These are phyloP conservation scores for Eutypella sp. DNA, from an alignment of 2,329 filamentous ascomycete genomes.

Conservation along the genomic window DNA sequence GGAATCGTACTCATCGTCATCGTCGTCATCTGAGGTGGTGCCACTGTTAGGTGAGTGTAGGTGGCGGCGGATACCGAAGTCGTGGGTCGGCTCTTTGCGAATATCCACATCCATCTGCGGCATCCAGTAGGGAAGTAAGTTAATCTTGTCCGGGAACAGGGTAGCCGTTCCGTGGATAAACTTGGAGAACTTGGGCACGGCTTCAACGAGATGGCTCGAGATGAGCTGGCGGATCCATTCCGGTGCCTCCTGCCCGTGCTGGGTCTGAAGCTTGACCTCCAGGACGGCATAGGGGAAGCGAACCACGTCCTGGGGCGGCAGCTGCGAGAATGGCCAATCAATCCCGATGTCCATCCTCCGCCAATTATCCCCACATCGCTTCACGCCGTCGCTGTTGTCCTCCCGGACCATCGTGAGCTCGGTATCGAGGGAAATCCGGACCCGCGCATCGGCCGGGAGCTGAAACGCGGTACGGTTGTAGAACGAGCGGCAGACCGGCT, in stretches of 20 bases:
- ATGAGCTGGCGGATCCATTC: slow-evolving; percentile 95
- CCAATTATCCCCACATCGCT: slow-evolving; percentile 83
- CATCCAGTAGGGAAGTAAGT: slow-evolving; percentile 93
- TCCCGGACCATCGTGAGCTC: slow-evolving; percentile 93
- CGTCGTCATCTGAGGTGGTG: slow-evolving; percentile 72
- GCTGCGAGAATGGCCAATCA: slow-evolving; percentile 87
- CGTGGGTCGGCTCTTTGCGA: slow-evolving; percentile 80
- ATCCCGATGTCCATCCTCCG: slow-evolving; percentile 95
- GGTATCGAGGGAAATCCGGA: slow-evolving; percentile 94
- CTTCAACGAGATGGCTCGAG: slow-evolving; percentile 89
- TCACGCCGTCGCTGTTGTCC: slow-evolving; percentile 82
- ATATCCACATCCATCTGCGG: slow-evolving; percentile 99
- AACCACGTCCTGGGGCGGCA: slow-evolving; percentile 78
- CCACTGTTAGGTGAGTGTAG: slow-evolving; percentile 69
- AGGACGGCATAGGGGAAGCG: slow-evolving; percentile 94
- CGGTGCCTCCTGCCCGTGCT: slow-evolving; percentile 88
- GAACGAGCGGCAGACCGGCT: slow-evolving; percentile 89
- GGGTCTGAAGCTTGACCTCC: slow-evolving; percentile 96
- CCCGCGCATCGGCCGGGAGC: slow-evolving; percentile 89
- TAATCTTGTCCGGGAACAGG: slow-evolving; percentile 80
- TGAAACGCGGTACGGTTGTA: slow-evolving; percentile 99
- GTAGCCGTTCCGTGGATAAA: slow-evolving; percentile 94
- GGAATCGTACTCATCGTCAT: slow-evolving; percentile 67
- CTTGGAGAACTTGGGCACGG: slow-evolving; percentile 99
- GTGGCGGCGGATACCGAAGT: slow-evolving; percentile 84